phyloP scores from a whole-genome alignment of 2,329 filamentous ascomycete species.

The Curvularia sp. region DNA sequence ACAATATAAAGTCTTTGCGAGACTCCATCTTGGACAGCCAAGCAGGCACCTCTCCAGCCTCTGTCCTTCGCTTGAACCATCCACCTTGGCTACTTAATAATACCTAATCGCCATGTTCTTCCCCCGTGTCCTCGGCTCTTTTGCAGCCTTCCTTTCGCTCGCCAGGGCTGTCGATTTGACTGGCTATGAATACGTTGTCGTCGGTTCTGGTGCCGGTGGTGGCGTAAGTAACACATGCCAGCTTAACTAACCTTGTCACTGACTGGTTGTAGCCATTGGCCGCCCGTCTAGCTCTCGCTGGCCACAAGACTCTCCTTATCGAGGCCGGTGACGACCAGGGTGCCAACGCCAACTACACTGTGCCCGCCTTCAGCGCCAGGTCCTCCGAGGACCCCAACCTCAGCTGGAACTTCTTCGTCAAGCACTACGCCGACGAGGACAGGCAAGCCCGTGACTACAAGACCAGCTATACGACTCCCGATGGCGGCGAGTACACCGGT shows the following conservation, averaged over 20 bases:
- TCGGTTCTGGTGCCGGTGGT: constrained; percentile 59
- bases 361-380: constrained; percentile 62
- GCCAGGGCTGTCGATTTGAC: constrained; percentile 41
- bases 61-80: constrained; percentile 22
- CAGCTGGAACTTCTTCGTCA: constrained; percentile 70
- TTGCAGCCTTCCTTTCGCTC: constrained; percentile 32
- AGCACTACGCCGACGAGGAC: constrained; percentile 64
- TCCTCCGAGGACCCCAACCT: constrained; percentile 64
- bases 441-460: constrained; percentile 65
- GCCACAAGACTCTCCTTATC: constrained; percentile 67
- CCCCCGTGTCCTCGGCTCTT: constrained; percentile 27
- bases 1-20: constrained; percentile 17
- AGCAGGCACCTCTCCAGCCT: constrained; percentile 25
- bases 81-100: constrained; percentile 9
- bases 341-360: constrained; percentile 58
- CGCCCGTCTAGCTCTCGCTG: constrained; percentile 65
- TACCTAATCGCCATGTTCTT: constrained; percentile 32
- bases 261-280: constrained; percentile 41
- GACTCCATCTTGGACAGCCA: constrained; percentile 3
- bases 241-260: neutral
- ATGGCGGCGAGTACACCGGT: constrained; percentile 56
- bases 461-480: constrained; percentile 60
- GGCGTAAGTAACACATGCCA: constrained; percentile 13
- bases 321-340: constrained; percentile 67
- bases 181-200: constrained; percentile 68